These are phyloP conservation scores for Bonnemaisonia californica DNA, from an alignment of 31 red algal species.

Conservation along the genomic window DNA sequence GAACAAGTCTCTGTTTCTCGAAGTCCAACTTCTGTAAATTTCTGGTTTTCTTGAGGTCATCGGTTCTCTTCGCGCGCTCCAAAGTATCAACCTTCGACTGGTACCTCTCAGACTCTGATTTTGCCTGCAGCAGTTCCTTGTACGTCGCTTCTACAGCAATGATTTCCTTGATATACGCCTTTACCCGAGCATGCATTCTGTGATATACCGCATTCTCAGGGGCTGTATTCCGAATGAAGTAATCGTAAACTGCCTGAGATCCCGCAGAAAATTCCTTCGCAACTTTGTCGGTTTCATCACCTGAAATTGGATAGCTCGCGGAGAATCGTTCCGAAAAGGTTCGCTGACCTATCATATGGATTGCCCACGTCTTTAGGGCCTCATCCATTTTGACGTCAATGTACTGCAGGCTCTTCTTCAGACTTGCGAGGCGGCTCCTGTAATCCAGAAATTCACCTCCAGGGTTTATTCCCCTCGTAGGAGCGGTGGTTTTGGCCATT, in stretches of 20 bases:
- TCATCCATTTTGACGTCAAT: constrained; percentile 18
- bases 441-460: constrained; percentile 31
- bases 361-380: constrained; percentile 9
- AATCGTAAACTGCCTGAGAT: constrained; percentile 10
- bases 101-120: constrained; percentile 18
- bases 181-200: constrained; percentile 39
- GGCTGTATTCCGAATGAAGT: constrained; percentile 17
- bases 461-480: constrained; percentile 16
- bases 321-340: constrained; percentile 26
- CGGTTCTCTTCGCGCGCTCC: constrained; percentile 8
- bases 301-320: constrained; percentile 15
- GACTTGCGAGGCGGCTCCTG: constrained; percentile 12
- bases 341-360: constrained; percentile 27
- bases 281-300: constrained; percentile 24
- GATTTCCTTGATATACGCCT: constrained; percentile 34
- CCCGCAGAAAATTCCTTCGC: constrained; percentile 8
- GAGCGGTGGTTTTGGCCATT: constrained; percentile 19
- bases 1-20: constrained; percentile 19
- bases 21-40: constrained; percentile 42
- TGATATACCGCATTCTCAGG: constrained; percentile 2
- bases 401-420: constrained; percentile 14
- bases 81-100: constrained; percentile 32
- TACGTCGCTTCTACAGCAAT: constrained; percentile 19
- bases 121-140: constrained; percentile 2
- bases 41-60: constrained; percentile 12